Conservation (phyloP, 164 flowering plant genomes). For the Vitis amurensis region DNA sequence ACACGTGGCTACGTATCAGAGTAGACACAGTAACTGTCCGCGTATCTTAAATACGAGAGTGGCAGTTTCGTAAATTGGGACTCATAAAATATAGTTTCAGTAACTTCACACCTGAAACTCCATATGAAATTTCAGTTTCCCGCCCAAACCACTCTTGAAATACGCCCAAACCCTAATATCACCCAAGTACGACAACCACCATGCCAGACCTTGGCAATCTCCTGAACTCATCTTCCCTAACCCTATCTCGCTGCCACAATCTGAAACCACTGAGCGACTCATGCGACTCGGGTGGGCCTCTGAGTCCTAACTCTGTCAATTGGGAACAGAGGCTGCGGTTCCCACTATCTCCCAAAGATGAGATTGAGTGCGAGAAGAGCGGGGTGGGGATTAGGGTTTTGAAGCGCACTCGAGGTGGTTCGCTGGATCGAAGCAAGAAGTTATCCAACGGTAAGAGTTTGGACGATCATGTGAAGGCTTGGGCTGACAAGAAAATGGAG, state of each 20-base stretch:
- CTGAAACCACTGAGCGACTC: slow-evolving; percentile 15
- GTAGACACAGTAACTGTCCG: no score
- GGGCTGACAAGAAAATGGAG: slow-evolving; percentile 27
- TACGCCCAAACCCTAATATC: no score
- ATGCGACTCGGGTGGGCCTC: slow-evolving; percentile 7
- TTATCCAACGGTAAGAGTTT: slow-evolving; percentile 11
- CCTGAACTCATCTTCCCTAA: slow-evolving; percentile 21
- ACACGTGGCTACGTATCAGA: no score
- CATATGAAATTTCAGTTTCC: no score
- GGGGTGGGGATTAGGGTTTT: slow-evolving; percentile 14
- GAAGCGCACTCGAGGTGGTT: slow-evolving; percentile 17
- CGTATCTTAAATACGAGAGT: no score
- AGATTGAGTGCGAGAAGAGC: slow-evolving; percentile 1
- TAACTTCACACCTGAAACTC: no score
- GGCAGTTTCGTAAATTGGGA: no score
- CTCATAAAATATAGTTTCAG: no score
- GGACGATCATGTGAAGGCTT: slow-evolving; percentile 29
- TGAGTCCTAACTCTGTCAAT: slow-evolving; percentile 7
- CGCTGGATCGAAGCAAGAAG: slow-evolving; percentile 18
- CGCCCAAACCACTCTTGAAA: no score
- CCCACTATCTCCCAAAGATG: slow-evolving; percentile 4
- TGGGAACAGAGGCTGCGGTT: slow-evolving; percentile 12
- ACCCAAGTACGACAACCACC: not conserved
- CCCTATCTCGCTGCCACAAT: slow-evolving; percentile 22
- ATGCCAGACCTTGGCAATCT: slow-evolving; percentile 37